A percentile compares a stretch with the other conserved stretches of the same genome.
phyloP scores from a whole-genome alignment of 2,329 filamentous ascomycete species.

The Penicillium sp. region DNA sequence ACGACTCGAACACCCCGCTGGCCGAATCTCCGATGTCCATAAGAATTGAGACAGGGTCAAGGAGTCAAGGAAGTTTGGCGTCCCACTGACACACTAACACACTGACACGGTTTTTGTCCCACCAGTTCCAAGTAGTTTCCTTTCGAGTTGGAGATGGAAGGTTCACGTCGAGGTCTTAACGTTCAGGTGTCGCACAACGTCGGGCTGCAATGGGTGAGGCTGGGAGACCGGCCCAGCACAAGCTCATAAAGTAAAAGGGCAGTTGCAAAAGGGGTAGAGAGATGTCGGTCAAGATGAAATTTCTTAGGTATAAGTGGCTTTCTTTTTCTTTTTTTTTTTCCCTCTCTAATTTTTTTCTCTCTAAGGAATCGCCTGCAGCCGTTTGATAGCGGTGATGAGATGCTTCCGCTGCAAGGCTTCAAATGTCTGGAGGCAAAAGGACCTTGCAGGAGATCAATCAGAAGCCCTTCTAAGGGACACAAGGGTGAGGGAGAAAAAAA shows the following conservation, averaged over 20 bases:
- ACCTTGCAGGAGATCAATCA: conserved; percentile 20
- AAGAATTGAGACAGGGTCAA: conserved; percentile 23
- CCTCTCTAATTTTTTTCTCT: background rate
- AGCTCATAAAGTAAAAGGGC: conserved; percentile 10
- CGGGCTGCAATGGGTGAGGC: conserved; percentile 22
- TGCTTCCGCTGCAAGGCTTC: conserved; percentile 21
- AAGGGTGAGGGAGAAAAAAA: conserved; percentile 6
- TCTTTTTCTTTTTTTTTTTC: background rate
- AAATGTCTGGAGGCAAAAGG: conserved; percentile 20
- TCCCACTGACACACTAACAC: background rate
- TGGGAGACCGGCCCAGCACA: conserved; percentile 18
- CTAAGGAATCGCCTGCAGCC: conserved; percentile 11
- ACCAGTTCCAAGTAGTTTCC: background rate
- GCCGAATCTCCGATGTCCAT: conserved; percentile 29
- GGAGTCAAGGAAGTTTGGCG: background rate
- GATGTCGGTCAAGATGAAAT: conserved; percentile 18
- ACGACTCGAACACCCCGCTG: conserved; percentile 31
- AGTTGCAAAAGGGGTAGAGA: conserved; percentile 9
- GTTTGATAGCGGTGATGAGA: conserved; percentile 9
- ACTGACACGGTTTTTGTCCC: background rate
- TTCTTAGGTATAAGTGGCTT: conserved; percentile 9
- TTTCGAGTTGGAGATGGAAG: background rate
- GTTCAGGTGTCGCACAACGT: conserved; percentile 19
- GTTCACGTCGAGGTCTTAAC: conserved; percentile 4
- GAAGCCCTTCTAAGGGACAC: conserved; percentile 7